Base-by-base conservation (phyloP, 805 yeast species). In the Saitoella complicata region DNA sequence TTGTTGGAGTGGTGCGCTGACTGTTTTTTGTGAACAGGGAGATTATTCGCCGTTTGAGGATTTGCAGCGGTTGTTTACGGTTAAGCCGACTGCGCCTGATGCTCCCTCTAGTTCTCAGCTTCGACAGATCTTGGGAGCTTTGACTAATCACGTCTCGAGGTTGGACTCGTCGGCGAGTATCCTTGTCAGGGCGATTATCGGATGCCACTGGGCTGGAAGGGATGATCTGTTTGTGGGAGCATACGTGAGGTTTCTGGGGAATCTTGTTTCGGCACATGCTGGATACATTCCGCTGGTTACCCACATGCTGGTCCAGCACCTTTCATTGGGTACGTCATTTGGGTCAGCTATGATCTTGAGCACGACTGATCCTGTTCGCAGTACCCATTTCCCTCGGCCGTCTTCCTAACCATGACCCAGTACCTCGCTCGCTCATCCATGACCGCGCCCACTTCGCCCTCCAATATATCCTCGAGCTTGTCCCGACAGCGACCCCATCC, bases 371-470 rank as follows among this genome's bases (percentile, higher is more conserved):
- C 21, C 21, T 21, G 21, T 21, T 21, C 4, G 21, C 21, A 21
- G 21, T 21, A 21, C 21, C 21, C 21, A 21, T 21, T 21, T 21
- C 21, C 21, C 21, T 21, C 21, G 21, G 21, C 21, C 21, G 21
- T 21, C 21, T 21, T 21, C 21, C 21, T 21, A 21, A 21, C 21
- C 21, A 21, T 4, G 38, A 21, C 21, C 39, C 38, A 31, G 11
- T 12, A 32, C 29, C 37, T 33, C 36, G 13, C 21, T 21, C 37
- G 13, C 12, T 35, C 12, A 32, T 29, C 10, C 34, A 41, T 33
- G 38, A 33, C 32, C 37, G 36, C n/a, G 43, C 43, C 30, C 43
- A 41, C 34, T 11, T 41, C 30, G 43, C 43, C 36, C 30, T 41
- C 11, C 32, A 41, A 30, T 41, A 41, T 11, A 36, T 41, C n/a